Evolutionary conservation across 2,329 filamentous ascomycete genomes (phyloP), one percentile per base, ranked within the genome.

Genomic region (Claviceps digitariae): DNA sequence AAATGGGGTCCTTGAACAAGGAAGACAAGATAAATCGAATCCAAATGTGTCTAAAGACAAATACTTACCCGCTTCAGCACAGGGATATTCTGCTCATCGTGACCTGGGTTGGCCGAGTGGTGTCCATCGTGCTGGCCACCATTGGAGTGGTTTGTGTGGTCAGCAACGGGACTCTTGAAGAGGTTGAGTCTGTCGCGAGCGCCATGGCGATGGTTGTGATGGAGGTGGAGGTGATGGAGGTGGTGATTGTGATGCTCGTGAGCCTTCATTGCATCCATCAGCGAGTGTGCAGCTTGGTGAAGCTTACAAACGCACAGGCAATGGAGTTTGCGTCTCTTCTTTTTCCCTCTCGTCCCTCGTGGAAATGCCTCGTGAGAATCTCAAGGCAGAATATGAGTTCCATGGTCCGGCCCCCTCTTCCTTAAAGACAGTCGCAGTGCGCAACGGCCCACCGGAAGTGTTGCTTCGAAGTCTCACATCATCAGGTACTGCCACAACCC

Each of bases 91-190:
- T 43, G 40, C 2, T 43, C 20, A 21, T 43, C 20, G n/a, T 21
- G 10, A 2, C n/a, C 40, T 21, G 40, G 21, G 10, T 21, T 15
- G 13, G 21, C 2, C 3, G 10, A 2, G 40, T 21, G 20, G 10
- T 43, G 10, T 21, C 40, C 40, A 43, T 43, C 10, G 20, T 43
- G 40, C 5, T 9, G 10, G 20, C 21, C 40, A 6, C 12, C 20
- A 21, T 13, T 12, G 10, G 4, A 15, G 31, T 51, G 17, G 12
- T 52, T 52, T 2, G 48, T 20, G 10, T 48, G 48, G 48, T 21
- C 9, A 29, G 61, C 50, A 9, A 68, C 54, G 4, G 66, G 66
- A 52, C 64, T 67, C 53, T 64, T 66, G 55, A 68, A 56, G 25
- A 68, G 57, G 48, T 60, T 59, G 9, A 68, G 63, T 56, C 64